Conservation (phyloP, 1,284 basidiomycete genomes). For the Ceratobasidium sp. region DNA sequence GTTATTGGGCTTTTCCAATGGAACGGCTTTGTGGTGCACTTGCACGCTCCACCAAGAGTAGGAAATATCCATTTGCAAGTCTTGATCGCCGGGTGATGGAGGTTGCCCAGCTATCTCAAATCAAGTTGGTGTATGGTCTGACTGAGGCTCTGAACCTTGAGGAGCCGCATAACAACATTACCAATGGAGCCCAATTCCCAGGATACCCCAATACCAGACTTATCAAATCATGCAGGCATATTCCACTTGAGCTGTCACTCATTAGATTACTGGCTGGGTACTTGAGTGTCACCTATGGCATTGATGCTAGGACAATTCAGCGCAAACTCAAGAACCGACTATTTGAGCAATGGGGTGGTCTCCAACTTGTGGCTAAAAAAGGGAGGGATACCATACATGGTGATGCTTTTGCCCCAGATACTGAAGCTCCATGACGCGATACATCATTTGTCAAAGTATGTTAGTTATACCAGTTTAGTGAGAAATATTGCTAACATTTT, state of each 20-base stretch:
- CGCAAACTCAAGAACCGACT: too few species aligned
- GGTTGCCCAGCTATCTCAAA: slow-evolving; percentile 40
- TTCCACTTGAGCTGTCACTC: slow-evolving; percentile 48
- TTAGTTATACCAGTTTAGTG: too few species aligned
- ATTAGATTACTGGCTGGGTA: slow-evolving; percentile 34
- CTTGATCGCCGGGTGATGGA: slow-evolving; percentile 53
- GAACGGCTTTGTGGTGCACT: slow-evolving; percentile 54
- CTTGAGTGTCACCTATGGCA: background rate
- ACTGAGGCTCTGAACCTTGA: slow-evolving; percentile 45
- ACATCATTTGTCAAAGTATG: too few species aligned
- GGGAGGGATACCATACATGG: too few species aligned
- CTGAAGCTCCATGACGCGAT: too few species aligned
- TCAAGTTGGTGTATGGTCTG: slow-evolving; percentile 50
- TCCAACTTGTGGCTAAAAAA: too few species aligned
- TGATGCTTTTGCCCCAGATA: too few species aligned
- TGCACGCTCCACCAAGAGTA: slow-evolving; percentile 51
- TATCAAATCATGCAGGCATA: background rate
- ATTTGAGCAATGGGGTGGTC: too few species aligned
- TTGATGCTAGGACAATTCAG: too few species aligned
- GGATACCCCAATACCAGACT: background rate
- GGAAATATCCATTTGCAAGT: slow-evolving; percentile 52
- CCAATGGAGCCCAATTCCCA: background rate
- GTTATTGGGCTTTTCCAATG: slow-evolving; percentile 62
- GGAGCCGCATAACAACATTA: slow-evolving; percentile 1
- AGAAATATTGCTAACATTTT: background rate